Evolutionary conservation across 148 eudicot species (phyloP).

Genomic region (Dianthus caryophyllus): DNA sequence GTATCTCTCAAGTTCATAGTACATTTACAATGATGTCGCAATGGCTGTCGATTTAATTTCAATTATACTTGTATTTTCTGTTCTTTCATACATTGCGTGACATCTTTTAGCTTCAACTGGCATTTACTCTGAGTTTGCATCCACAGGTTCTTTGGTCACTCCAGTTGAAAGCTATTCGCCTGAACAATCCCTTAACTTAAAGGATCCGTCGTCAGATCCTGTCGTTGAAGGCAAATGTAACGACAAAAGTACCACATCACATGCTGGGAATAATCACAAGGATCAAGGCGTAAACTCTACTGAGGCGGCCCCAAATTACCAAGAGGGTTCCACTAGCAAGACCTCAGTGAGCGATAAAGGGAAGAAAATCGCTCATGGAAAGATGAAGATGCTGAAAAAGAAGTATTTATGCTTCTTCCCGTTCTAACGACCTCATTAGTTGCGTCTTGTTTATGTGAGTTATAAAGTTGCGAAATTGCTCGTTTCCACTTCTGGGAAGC

Average conservation of each 20-base stretch:
- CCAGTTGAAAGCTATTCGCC: neutral
- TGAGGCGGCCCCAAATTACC: neutral
- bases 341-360: neutral
- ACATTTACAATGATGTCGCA: neutral
- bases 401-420: slow-evolving; percentile 3
- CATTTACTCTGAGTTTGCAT: neutral
- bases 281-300: neutral
- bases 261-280: neutral
- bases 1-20: neutral
- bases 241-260: neutral
- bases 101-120: neutral
- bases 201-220: neutral
- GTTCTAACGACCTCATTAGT: neutral
- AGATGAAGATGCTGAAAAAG: slow-evolving; percentile 4
- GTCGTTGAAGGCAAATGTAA: slow-evolving; percentile 1
- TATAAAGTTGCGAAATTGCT: too few relatives aligned
- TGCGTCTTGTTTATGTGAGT: neutral
- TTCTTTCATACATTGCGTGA: neutral
- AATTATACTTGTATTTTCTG: neutral
- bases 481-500: neutral
- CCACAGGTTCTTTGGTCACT: slow-evolving; percentile 2
- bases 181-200: neutral
- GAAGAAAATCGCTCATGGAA: slow-evolving; percentile 1
- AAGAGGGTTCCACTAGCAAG: neutral
- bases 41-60: neutral